These are phyloP conservation scores for Posidonia australis DNA, from an alignment of 106 monocot species.

Conservation along the genomic window DNA sequence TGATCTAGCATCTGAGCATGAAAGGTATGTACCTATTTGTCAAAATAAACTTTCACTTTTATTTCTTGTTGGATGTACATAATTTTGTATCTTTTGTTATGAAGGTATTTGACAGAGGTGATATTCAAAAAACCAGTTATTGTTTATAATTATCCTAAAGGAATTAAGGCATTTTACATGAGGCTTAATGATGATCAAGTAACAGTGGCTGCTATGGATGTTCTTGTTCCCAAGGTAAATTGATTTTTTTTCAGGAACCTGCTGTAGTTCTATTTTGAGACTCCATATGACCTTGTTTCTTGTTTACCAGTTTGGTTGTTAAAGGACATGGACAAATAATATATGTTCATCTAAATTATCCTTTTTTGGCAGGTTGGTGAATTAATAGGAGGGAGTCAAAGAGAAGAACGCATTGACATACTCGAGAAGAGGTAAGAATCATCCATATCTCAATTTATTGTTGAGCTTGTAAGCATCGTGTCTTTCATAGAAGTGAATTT, in stretches of 20 bases:
- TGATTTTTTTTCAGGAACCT: not conserved
- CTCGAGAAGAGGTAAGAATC: slow-evolving; percentile 54
- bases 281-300: not conserved
- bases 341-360: not conserved
- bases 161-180: slow-evolving; percentile 30
- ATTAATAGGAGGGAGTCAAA: slow-evolving; percentile 90
- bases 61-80: not conserved
- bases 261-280: too few species aligned
- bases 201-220: slow-evolving; percentile 29
- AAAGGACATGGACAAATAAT: too few species aligned
- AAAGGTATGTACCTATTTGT: slow-evolving; percentile 31
- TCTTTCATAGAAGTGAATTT: too few species aligned
- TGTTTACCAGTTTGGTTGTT: slow-evolving; percentile 36
- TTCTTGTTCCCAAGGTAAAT: slow-evolving; percentile 28
- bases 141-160: slow-evolving; percentile 30
- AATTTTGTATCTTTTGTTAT: not conserved
- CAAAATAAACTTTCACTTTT: not conserved
- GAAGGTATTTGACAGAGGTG: slow-evolving; percentile 27
- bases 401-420: slow-evolving; percentile 77
- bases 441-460: not conserved
- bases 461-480: too few species aligned
- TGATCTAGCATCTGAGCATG: slow-evolving; percentile 83
- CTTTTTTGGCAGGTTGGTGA: slow-evolving; percentile 61
- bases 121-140: slow-evolving; percentile 30
- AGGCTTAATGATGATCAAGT: slow-evolving; percentile 28